Conservation (phyloP, 2,329 filamentous ascomycete species). For the Fusarium solani-melongenae region DNA sequence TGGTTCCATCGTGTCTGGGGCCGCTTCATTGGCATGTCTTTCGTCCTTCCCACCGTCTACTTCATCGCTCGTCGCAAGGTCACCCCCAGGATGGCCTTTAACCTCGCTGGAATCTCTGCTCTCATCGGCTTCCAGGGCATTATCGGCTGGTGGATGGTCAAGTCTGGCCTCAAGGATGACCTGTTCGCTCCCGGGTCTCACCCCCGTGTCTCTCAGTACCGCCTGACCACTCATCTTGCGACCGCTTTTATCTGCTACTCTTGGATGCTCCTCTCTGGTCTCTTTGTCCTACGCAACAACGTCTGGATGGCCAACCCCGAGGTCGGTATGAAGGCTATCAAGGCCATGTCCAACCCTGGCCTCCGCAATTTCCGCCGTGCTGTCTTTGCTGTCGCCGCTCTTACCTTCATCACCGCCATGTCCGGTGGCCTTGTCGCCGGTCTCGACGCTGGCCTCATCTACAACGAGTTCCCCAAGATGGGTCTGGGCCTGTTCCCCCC, state of each 20-base stretch:
- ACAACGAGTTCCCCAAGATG: conserved; percentile 99
- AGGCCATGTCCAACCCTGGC: conserved; percentile 72
- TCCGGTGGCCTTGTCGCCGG: conserved; percentile 94
- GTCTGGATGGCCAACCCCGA: conserved; percentile 76
- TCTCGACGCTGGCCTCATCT: conserved; percentile 95
- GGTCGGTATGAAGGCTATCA: conserved; percentile 68
- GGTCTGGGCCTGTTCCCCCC: conserved; percentile 85
- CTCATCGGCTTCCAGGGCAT: conserved; percentile 96
- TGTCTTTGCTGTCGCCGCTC: conserved; percentile 74
- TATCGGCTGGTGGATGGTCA: conserved; percentile 99
- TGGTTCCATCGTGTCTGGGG: conserved; percentile 97
- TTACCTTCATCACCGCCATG: conserved; percentile 92
- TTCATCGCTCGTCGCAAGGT: conserved; percentile 86
- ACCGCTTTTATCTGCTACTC: conserved; percentile 93
- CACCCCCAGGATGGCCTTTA: conserved; percentile 78
- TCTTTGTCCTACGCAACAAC: conserved; percentile 83
- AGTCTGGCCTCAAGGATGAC: conserved; percentile 94
- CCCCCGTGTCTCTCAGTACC: conserved; percentile 94
- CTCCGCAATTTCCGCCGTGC: conserved; percentile 79
- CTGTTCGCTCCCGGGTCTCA: conserved; percentile 91
- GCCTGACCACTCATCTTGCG: conserved; percentile 87
- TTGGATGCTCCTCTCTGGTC: conserved; percentile 91
- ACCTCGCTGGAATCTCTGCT: conserved; percentile 83
- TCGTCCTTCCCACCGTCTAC: conserved; percentile 88
- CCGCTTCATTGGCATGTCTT: conserved; percentile 87